Evolutionary conservation across 192 early-diverging fungal species (phyloP), one percentile per base, ranked within the genome.

Genomic region (Backusella westeae): DNA sequence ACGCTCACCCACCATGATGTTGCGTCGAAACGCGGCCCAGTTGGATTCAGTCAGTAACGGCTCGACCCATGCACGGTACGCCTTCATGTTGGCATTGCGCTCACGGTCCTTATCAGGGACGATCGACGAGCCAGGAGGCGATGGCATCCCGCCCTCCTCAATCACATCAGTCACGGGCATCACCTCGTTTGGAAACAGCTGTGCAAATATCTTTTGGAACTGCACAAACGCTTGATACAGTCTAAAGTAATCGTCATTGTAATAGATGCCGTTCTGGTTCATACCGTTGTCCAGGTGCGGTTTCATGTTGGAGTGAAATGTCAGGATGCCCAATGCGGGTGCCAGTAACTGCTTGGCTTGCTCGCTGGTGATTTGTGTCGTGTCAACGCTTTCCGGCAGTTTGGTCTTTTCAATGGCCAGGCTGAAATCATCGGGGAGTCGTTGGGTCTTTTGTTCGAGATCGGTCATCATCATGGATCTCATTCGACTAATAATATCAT

Each of bases 231-330:
- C 81, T 21, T 78, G 32, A 26, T 75, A 82, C 17, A 82, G 63
- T 39, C 77, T 67, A 56, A 69, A 82, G 49, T 82, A 82, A 38
- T 82, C 81, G 15, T 46, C 49, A n/a, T 82, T 82, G 77, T 82
- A 82, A 67, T 82, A 82, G 14, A 82, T 82, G 17, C 81, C 81
- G 59, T 82, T 78, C 52, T 82, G 81, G 44, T 82, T 82, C 81
- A 82, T 82, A 4, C 81, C 81, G 26, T 82, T 82, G 49, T 78
- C 81, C 12, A 78, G 34, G 35, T 82, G 81, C 10, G 81, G 81
- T 44, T 82, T 82, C 77, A 75, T 78, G 34, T 78, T 82, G 52
- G 77, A 72, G 12, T 78, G 81, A 34, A 35, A 53, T 6, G 71
- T 68, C 8, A 82, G 70, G 12, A 78, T 72, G 1, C 23, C 12